phyloP scores from a whole-genome alignment of 305 asterid genomes.

The Fraxinus dipetala region DNA sequence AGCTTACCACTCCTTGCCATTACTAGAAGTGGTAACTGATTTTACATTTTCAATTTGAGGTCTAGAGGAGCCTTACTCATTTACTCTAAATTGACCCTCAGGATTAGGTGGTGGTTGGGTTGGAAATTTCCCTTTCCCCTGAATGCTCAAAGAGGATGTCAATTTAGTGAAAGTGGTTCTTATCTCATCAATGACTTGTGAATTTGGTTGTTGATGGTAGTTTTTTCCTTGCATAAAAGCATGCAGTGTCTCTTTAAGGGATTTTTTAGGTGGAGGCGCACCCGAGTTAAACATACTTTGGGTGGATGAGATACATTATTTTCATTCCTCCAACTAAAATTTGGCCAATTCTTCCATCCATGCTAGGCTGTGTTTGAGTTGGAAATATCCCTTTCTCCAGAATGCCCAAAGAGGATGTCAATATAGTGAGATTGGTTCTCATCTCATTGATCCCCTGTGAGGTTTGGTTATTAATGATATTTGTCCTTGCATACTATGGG shows the following conservation, averaged over 20 bases:
- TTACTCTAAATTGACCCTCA: background rate
- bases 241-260: background rate
- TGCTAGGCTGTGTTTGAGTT: background rate
- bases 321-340: background rate
- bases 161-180: background rate
- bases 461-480: background rate
- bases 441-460: background rate
- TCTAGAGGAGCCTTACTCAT: background rate
- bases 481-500: background rate
- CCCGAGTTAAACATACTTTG: background rate
- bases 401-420: background rate
- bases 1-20: background rate
- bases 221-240: background rate
- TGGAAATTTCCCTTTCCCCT: background rate
- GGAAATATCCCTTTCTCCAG: background rate
- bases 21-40: too few species aligned
- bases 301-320: background rate
- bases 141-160: background rate
- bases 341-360: background rate
- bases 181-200: background rate
- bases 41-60: background rate
- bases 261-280: background rate
- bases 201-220: background rate
- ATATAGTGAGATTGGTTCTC: background rate
- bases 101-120: background rate